Evolutionary conservation across 441 rosid genomes (phyloP).

Genomic region (Biscutella laevigata): DNA sequence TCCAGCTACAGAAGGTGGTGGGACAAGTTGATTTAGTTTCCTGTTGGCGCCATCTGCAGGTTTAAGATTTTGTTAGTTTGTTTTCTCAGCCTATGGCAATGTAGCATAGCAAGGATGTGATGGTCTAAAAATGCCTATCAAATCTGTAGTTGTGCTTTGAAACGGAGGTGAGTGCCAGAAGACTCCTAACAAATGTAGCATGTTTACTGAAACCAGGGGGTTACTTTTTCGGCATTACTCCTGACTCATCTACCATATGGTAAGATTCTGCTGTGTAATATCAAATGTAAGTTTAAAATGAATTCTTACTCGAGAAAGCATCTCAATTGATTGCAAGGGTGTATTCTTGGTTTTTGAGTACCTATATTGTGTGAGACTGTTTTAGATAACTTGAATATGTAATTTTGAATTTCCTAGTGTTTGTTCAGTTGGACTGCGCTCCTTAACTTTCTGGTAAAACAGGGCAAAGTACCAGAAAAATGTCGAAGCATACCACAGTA

Average conservation of each 20-base stretch:
- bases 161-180: conserved; percentile 84
- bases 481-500: conserved; percentile 93
- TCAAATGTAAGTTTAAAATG: not conserved
- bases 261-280: conserved; percentile 29
- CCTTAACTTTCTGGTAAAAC: conserved; percentile 18
- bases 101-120: not conserved
- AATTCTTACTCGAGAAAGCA: not conserved
- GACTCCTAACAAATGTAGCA: conserved; percentile 70
- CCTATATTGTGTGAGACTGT: not conserved
- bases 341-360: not conserved
- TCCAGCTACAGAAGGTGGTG: conserved; percentile 47
- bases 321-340: not conserved
- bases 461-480: conserved; percentile 99
- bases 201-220: conserved; percentile 89
- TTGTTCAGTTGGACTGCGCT: not conserved
- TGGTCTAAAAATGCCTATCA: not conserved
- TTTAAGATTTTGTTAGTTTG: conserved; percentile 15
- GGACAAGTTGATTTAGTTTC: conserved; percentile 73
- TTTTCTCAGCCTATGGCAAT: not conserved
- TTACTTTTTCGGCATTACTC: conserved; percentile 89
- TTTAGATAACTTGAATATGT: not conserved
- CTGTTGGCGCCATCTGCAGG: conserved; percentile 95
- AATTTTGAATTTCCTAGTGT: not conserved
- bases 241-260: conserved; percentile 98
- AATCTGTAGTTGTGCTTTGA: conserved; percentile 72